Evolutionary conservation across 805 yeast genomes (phyloP), one percentile per base, ranked within the genome.

Genomic region (Pichia exigua): DNA sequence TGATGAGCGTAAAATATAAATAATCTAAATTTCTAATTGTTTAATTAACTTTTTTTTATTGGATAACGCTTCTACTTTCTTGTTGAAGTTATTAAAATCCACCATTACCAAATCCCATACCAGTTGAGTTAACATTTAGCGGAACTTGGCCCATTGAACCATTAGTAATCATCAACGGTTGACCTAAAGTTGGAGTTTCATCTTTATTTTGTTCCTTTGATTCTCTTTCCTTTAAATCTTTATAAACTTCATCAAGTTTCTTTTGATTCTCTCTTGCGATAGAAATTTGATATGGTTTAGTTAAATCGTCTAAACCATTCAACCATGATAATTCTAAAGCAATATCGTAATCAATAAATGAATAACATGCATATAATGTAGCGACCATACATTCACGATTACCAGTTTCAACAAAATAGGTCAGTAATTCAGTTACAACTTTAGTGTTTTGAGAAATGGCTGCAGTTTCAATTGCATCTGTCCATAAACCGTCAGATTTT

Each of bases 331-430:
- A 73, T 69, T 94, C 99, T 59, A 85, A 70, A 21, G 92, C 96
- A 62, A 83, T 83, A 64, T 94, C 99, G 58, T 81, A 82, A 49
- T 81, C 80, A 58, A 94, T 75, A 63, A 84, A 73, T 48, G 85
- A 87, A 68, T 94, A 94, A 63, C 95, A 87, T 7, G 88, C 74
- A 72, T 85, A 94, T 64, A 94, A 76, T 55, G 91, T 79, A 7
- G 96, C 97, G 62, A 90, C 85, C 65, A 89, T 87, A 62, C 96
- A 87, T 74, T 94, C 99, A 70, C 85, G 89, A 73, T 94, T 94
- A 60, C 96, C 98, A 41, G 95, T 88, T 62, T 92, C 97, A 54
- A 94, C 97, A 68, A 94, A 94, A 73, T 92, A 94, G 49, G 85
- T 78, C 67, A 94, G 73, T 57, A 88, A 74, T 54, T 94, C 98